These are phyloP conservation scores for Eutrema yunnanense DNA, from an alignment of 345 rosid genomes.

Conservation along the genomic window DNA sequence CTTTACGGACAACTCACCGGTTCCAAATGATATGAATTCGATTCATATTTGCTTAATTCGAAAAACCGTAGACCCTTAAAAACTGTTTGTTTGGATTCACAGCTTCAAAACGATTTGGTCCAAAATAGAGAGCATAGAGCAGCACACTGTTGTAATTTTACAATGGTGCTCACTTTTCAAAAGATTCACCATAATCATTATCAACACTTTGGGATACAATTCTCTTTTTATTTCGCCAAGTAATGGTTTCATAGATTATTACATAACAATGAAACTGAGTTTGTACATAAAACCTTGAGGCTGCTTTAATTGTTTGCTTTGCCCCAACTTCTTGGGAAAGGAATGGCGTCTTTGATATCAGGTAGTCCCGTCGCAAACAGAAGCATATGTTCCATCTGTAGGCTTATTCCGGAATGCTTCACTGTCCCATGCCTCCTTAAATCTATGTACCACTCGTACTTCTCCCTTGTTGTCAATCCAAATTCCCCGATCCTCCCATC, in stretches of 20 bases:
- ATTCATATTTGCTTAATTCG: background rate
- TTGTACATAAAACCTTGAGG: background rate
- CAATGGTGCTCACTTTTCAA: no score
- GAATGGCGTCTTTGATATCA: conserved; percentile 72
- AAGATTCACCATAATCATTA: background rate
- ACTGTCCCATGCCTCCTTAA: conserved; percentile 77
- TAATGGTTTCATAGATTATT: background rate
- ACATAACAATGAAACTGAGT: background rate
- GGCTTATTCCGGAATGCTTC: conserved; percentile 68
- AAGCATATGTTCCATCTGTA: conserved; percentile 66
- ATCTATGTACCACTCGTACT: conserved; percentile 81
- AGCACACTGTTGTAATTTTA: no score
- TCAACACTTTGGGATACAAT: background rate
- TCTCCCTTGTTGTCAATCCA: conserved; percentile 39
- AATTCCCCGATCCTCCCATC: conserved; percentile 51
- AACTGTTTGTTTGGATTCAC: no score
- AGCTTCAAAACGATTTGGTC: no score
- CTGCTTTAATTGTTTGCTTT: conserved; percentile 40
- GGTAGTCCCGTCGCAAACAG: conserved; percentile 60
- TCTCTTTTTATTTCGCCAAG: background rate
- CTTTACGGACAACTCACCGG: background rate
- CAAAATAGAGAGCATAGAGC: no score
- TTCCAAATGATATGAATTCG: background rate
- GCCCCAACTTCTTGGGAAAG: conserved; percentile 66
- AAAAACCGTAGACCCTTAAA: no score